Percentiles rank a stretch among this genome's conserved stretches.
Conservation (phyloP, 2,329 filamentous ascomycete genomes). For the Fusarium sp. region DNA sequence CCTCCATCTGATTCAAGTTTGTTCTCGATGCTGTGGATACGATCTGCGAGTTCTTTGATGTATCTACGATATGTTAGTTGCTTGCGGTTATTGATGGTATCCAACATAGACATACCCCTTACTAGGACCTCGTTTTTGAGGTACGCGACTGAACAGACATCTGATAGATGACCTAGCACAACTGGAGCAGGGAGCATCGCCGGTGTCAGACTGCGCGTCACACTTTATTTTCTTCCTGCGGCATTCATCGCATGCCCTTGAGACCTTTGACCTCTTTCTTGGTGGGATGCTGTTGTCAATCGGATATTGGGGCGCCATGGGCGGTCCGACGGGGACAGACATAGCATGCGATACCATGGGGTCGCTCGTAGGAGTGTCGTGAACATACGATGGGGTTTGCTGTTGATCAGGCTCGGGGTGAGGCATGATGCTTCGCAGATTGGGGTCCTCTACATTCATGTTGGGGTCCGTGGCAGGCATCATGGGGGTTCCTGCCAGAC, state of each 20-base stretch:
- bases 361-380: slow-evolving; percentile 54
- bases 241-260: slow-evolving; percentile 89
- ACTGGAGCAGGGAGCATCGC: slow-evolving; percentile 81
- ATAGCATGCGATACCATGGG: slow-evolving; percentile 54
- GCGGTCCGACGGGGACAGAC: slow-evolving; percentile 53
- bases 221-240: slow-evolving; percentile 91
- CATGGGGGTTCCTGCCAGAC: slow-evolving; percentile 61
- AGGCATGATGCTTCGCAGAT: slow-evolving; percentile 59
- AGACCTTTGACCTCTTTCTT: slow-evolving; percentile 86
- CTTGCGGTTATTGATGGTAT: background rate
- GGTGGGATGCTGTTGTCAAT: slow-evolving; percentile 72
- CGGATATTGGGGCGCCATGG: slow-evolving; percentile 55
- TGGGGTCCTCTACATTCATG: slow-evolving; percentile 59
- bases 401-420: slow-evolving; percentile 57
- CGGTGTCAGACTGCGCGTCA: slow-evolving; percentile 80
- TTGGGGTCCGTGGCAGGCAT: slow-evolving; percentile 62
- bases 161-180: slow-evolving; percentile 80
- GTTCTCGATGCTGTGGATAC: slow-evolving; percentile 84
- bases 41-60: slow-evolving; percentile 90
- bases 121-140: slow-evolving; percentile 88
- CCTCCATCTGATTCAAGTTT: slow-evolving; percentile 71
- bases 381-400: slow-evolving; percentile 53
- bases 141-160: slow-evolving; percentile 88
- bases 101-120: slow-evolving; percentile 73
- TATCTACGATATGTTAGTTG: slow-evolving; percentile 65